Evolutionary conservation across 1,139 yeast genomes (phyloP), one percentile per base, ranked within the genome.

Genomic region (Zygosaccharomyces pseudobailii): DNA sequence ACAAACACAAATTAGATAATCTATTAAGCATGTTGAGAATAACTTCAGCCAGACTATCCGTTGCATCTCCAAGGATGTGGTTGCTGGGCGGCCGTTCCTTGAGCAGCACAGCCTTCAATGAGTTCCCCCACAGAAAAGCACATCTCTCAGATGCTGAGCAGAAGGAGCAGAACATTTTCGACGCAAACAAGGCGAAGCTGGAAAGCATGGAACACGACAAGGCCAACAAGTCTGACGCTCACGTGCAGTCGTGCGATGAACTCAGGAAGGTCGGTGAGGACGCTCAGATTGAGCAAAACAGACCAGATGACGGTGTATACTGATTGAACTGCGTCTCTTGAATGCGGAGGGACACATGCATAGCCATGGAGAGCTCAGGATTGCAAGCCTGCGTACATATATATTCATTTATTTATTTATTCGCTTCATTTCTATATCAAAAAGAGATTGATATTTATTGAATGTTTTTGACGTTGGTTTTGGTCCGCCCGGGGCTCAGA

Each of bases 261-360:
- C 43, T 63, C 28, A 56, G 58, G 47, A 54, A 59, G 45, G 58
- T 50, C 43, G 66, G 68, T 42, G 65, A 59, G 20, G 55, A 60
- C 34, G 68, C 66, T 6, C 56, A 58, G 41, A 52, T 63, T 38
- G 64, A 63, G 42, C 68, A 63, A 47, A 62, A 62, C 38, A 60
- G 68, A 46, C 63, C 68, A 17, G 68, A 63, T 45, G 68, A 63
- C 42, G 68, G 68, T 33, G 66, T 62, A 19, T 63, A 63, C 46
- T 63, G 49, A 46, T 30, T 32, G 24, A 23, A 33, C 13, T 13
- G 17, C 17, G 17, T 13, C 17, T 13, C 17, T 13, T 13, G 17
- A 13, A 13, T 13, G 2, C 17, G 17, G 23, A 23, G 22, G 21
- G 30, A 22, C 27, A n/a, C 25, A 9, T 24, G 31, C n/a, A 24